Conservation (phyloP, 192 early-diverging fungal genomes). For the Rhizophagus prolifer region DNA sequence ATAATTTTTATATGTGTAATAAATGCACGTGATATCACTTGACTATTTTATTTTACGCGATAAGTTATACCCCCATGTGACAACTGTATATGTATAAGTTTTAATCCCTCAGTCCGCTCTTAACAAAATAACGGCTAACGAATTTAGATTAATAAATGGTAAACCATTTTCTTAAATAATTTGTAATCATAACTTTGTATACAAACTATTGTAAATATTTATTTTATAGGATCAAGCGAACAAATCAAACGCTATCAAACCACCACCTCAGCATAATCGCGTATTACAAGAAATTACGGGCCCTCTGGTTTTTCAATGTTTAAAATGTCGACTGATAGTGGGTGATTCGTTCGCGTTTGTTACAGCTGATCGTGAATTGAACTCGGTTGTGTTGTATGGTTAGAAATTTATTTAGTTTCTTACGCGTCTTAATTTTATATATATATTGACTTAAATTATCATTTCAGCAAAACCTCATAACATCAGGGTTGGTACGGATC, state of each 20-base stretch:
- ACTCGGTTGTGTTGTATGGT: constrained; percentile 26
- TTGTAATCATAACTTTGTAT: neutral
- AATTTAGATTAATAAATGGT: too few relatives aligned
- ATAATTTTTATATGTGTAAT: too few relatives aligned
- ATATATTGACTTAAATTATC: neutral
- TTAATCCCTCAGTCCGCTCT: too few relatives aligned
- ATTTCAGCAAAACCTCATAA: constrained; percentile 30
- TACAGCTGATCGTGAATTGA: constrained; percentile 16
- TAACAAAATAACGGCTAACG: too few relatives aligned
- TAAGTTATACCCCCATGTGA: too few relatives aligned
- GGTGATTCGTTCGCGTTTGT: constrained; percentile 30
- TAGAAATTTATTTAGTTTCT: neutral
- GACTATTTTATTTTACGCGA: neutral
- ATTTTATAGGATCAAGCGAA: neutral
- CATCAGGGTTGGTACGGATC: constrained; percentile 21
- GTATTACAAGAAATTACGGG: constrained; percentile 5
- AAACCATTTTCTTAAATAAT: too few relatives aligned
- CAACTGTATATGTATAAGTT: too few relatives aligned
- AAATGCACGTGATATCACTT: too few relatives aligned
- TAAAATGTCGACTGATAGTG: constrained; percentile 26
- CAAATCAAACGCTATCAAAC: neutral
- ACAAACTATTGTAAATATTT: neutral
- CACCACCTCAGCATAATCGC: neutral
- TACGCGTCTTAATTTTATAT: neutral
- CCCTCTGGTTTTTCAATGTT: constrained; percentile 30